These are phyloP conservation scores for Millerozyma acaciae DNA, from an alignment of 805 yeast species.

Conservation along the genomic window DNA sequence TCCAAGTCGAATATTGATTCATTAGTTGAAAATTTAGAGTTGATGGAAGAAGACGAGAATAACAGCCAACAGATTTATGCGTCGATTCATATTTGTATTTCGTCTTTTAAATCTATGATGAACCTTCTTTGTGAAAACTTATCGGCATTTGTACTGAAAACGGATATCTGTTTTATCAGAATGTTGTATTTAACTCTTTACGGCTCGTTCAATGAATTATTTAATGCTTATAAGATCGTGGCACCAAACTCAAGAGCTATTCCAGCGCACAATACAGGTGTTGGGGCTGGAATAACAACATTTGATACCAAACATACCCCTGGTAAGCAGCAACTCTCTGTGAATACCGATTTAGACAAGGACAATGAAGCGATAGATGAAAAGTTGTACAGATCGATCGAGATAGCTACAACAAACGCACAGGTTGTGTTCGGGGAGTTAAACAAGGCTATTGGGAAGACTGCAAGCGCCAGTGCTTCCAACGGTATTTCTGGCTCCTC, in stretches of 20 bases:
- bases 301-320: constrained; percentile 2
- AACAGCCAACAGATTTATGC: constrained; percentile 27
- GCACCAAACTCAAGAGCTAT: background rate
- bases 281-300: no score
- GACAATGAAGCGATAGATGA: constrained; percentile 53
- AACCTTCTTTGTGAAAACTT: constrained; percentile 46
- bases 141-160: constrained; percentile 45
- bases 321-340: constrained; percentile 16
- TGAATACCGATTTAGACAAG: constrained; percentile 16
- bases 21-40: constrained; percentile 54
- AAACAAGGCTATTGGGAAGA: constrained; percentile 61
- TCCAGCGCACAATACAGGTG: constrained; percentile 1
- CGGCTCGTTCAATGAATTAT: constrained; percentile 63
- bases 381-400: constrained; percentile 61
- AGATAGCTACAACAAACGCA: constrained; percentile 62
- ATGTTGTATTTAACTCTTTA: constrained; percentile 57
- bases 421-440: constrained; percentile 75
- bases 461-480: constrained; percentile 49
- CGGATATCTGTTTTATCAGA: constrained; percentile 63
- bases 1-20: constrained; percentile 55
- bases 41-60: constrained; percentile 39
- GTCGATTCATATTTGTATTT: constrained; percentile 31
- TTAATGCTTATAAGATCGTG: constrained; percentile 51
- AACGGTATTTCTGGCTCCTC: constrained; percentile 15
- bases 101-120: constrained; percentile 52